phyloP scores from a whole-genome alignment of 192 early-diverging fungal species.

The Spizellomyces punctatus region DNA sequence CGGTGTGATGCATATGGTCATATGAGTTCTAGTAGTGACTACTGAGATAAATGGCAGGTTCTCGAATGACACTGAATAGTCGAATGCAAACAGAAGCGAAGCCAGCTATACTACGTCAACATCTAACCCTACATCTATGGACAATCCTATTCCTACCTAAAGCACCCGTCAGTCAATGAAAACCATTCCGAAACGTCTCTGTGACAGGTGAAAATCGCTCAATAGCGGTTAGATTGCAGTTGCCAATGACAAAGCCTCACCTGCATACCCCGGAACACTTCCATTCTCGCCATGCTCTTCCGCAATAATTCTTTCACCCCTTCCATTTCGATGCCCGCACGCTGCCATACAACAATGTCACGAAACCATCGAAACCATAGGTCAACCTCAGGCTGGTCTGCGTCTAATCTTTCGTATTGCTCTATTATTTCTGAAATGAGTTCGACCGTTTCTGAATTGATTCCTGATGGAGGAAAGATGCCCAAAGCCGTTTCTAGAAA shows the following conservation, averaged over 20 bases:
- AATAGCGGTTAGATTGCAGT: not conserved
- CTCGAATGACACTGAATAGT: no score
- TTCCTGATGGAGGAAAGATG: slow-evolving; percentile 35
- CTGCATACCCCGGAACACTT: slow-evolving; percentile 39
- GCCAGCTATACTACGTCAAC: no score
- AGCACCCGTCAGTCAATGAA: not conserved
- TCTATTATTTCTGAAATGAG: slow-evolving; percentile 33
- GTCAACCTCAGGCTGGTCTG: slow-evolving; percentile 23
- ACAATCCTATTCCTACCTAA: not conserved
- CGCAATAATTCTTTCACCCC: slow-evolving; percentile 42
- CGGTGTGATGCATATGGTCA: no score
- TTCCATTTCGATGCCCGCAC: slow-evolving; percentile 43
- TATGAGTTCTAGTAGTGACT: no score
- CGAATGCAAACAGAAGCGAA: no score
- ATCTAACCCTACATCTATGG: not conserved
- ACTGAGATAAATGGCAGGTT: no score
- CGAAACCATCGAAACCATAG: slow-evolving; percentile 41
- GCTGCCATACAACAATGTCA: slow-evolving; percentile 42
- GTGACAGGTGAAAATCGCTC: no score
- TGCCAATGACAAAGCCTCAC: not conserved
- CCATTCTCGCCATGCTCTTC: slow-evolving; percentile 44
- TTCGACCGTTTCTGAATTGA: slow-evolving; percentile 47
- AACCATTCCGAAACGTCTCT: slow-evolving; percentile 10
- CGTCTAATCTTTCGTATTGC: not conserved
- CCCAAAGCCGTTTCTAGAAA: slow-evolving; percentile 34